Conservation (phyloP, 768 basidiomycete genomes). For the Favolaschia claudopus region DNA sequence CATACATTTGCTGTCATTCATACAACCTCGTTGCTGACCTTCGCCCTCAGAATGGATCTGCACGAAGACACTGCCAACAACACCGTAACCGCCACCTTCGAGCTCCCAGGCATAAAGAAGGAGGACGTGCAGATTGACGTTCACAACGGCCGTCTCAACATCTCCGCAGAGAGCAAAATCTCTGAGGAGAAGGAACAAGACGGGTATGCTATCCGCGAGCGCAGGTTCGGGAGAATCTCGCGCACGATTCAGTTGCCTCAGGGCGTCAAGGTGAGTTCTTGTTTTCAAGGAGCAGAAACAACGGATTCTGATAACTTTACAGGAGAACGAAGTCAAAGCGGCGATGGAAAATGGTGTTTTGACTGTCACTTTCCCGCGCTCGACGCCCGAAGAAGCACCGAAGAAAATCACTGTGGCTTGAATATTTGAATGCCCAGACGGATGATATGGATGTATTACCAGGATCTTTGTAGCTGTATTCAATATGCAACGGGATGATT, state of each 20-base stretch:
- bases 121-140: constrained; percentile 64
- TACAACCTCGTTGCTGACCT: neutral
- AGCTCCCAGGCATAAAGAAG: constrained; percentile 64
- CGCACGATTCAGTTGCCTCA: constrained; percentile 60
- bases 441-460: too few species aligned
- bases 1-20: neutral
- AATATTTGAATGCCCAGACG: too few species aligned
- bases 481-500: too few species aligned
- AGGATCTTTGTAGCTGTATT: too few species aligned
- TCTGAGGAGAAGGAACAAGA: constrained; percentile 45
- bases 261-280: constrained; percentile 56
- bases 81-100: constrained; percentile 63
- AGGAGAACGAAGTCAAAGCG: constrained; percentile 48
- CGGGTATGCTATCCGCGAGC: constrained; percentile 58
- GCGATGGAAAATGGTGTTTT: constrained; percentile 60
- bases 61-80: constrained; percentile 58
- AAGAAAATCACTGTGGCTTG: constrained; percentile 46
- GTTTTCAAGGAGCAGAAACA: constrained; percentile 26
- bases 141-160: constrained; percentile 55
- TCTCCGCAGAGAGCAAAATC: constrained; percentile 58
- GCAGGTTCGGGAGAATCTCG: constrained; percentile 55
- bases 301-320: neutral
- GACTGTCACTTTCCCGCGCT: constrained; percentile 61
- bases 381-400: constrained; percentile 41
- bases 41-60: constrained; percentile 59